Conservation (phyloP, 140 eudicot species). For the Stevia rebaudiana region DNA sequence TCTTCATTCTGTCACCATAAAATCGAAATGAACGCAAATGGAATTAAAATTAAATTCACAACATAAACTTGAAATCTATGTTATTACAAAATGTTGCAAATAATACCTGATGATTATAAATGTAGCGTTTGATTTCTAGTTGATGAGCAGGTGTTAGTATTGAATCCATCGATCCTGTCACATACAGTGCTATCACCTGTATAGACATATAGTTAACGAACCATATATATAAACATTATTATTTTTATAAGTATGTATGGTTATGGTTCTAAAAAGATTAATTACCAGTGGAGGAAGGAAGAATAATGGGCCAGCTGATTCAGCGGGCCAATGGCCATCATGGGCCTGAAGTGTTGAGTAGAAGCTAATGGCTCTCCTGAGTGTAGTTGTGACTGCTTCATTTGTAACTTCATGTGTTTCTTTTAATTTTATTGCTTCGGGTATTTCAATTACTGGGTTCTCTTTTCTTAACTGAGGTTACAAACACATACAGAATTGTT, state of each 20-base stretch:
- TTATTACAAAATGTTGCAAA: not conserved
- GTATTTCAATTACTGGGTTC: conserved; percentile 27
- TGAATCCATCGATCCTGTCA: conserved; percentile 37
- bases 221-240: too few relatives aligned
- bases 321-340: conserved; percentile 72
- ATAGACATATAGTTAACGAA: not conserved
- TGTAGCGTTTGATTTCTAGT: conserved; percentile 49
- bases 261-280: too few relatives aligned
- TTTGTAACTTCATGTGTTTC: conserved; percentile 40
- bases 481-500: not conserved
- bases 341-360: conserved; percentile 50
- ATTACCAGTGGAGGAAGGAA: conserved; percentile 47
- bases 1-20: conserved; percentile 47
- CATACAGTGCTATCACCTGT: conserved; percentile 54
- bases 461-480: conserved; percentile 47
- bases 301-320: conserved; percentile 51
- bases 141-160: conserved; percentile 48
- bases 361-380: conserved; percentile 42
- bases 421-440: conserved; percentile 27
- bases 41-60: not conserved
- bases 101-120: conserved; percentile 72
- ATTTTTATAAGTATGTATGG: too few relatives aligned
- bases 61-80: not conserved
- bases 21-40: not conserved
- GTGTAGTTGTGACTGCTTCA: conserved; percentile 40